Evolutionary conservation across 1,284 basidiomycete genomes (phyloP).

Genomic region (Trichosporon inkin): DNA sequence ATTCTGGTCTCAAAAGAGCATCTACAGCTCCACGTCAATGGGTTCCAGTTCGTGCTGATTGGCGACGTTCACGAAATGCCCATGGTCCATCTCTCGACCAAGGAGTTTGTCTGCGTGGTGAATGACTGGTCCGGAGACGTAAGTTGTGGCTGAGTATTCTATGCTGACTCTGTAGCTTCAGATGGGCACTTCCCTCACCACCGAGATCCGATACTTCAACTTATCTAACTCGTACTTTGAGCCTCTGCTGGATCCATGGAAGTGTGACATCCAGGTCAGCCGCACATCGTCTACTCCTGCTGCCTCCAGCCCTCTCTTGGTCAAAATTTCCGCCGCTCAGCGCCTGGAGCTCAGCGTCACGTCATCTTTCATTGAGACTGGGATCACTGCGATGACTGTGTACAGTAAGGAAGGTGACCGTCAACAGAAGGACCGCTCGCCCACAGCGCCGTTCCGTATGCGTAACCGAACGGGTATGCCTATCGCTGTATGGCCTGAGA

Average conservation of each 20-base stretch:
- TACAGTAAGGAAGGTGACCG: slow-evolving; percentile 70
- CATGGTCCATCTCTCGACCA: slow-evolving; percentile 80
- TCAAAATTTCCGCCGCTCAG: slow-evolving; percentile 71
- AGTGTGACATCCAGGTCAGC: slow-evolving; percentile 60
- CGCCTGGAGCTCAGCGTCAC: slow-evolving; percentile 89
- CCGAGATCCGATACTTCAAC: slow-evolving; percentile 93
- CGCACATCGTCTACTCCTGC: slow-evolving; percentile 44
- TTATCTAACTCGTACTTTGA: slow-evolving; percentile 98
- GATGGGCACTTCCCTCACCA: slow-evolving; percentile 72
- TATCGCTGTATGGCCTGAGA: slow-evolving; percentile 75
- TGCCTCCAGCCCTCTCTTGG: slow-evolving; percentile 57
- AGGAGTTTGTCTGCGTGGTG: slow-evolving; percentile 75
- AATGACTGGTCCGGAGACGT: slow-evolving; percentile 95
- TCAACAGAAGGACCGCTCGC: slow-evolving; percentile 70
- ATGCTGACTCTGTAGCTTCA: slow-evolving; percentile 59
- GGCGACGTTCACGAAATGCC: slow-evolving; percentile 95
- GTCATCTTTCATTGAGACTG: slow-evolving; percentile 84
- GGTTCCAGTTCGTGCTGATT: slow-evolving; percentile 88
- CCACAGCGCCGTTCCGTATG: slow-evolving; percentile 89
- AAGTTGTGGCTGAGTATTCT: slow-evolving; percentile 26
- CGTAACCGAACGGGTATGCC: slow-evolving; percentile 84
- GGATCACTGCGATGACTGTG: slow-evolving; percentile 67
- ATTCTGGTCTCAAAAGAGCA: slow-evolving; percentile 75
- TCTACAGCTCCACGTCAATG: slow-evolving; percentile 79
- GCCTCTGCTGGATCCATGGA: slow-evolving; percentile 98